Evolutionary conservation across 495 filamentous ascomycete genomes (phyloP).

Genomic region (Collariella sp.): DNA sequence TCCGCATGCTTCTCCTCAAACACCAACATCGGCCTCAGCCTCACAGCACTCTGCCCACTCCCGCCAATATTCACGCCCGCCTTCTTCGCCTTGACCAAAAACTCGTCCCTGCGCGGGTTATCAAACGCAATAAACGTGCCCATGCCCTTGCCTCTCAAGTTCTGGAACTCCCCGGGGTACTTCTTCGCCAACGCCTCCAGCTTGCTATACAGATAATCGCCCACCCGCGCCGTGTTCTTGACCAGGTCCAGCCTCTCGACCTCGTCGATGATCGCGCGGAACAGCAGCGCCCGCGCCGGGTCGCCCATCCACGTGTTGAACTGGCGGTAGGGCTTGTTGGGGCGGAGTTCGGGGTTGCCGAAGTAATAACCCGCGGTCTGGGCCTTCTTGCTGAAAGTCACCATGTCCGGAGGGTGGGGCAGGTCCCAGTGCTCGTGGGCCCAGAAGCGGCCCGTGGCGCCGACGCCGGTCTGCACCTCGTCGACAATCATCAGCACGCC

Average conservation of each 20-base stretch:
- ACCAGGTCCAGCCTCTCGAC: constrained; percentile 76
- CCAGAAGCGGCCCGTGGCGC: constrained; percentile 96
- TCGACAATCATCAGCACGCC: constrained; percentile 91
- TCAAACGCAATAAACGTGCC: constrained; percentile 98
- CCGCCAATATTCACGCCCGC: constrained; percentile 92
- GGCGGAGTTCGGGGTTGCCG: constrained; percentile 76
- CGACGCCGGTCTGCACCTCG: constrained; percentile 96
- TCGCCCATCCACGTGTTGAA: constrained; percentile 99
- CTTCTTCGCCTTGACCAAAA: constrained; percentile 71
- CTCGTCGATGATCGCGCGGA: constrained; percentile 86
- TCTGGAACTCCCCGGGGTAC: constrained; percentile 78
- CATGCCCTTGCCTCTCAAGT: constrained; percentile 86
- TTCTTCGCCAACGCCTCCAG: constrained; percentile 60
- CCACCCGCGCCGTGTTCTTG: constrained; percentile 67
- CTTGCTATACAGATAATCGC: constrained; percentile 71
- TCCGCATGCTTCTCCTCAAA: constrained; percentile 89
- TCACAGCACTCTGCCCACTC: constrained; percentile 67
- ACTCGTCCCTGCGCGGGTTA: constrained; percentile 72
- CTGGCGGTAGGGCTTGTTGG: constrained; percentile 97
- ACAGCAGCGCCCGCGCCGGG: constrained; percentile 80
- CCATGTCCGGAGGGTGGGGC: constrained; percentile 82
- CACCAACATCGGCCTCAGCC: constrained; percentile 89
- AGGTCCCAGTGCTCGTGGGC: constrained; percentile 97
- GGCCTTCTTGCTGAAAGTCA: constrained; percentile 98
- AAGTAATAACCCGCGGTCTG: constrained; percentile 98